phyloP scores from a whole-genome alignment of 345 rosid genomes.

The Triadica sebifera region DNA sequence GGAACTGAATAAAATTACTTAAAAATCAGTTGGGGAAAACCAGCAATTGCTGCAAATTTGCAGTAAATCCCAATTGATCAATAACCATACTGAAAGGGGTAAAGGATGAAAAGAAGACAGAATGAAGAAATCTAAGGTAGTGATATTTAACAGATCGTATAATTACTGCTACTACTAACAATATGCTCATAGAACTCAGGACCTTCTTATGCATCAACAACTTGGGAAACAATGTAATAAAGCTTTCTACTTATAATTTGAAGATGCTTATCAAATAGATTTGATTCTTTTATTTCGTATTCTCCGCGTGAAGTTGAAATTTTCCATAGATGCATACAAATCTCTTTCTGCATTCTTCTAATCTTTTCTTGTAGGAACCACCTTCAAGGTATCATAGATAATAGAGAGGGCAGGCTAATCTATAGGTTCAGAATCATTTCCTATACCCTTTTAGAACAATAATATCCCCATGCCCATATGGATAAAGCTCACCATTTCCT shows the following conservation, averaged over 20 bases:
- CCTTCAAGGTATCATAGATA: conserved; percentile 24
- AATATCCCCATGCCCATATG: conserved; percentile 8
- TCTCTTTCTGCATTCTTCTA: conserved; percentile 13
- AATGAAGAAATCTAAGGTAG: too few relatives aligned
- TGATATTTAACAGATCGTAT: too few relatives aligned
- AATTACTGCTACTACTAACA: too few relatives aligned
- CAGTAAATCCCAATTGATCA: too few relatives aligned
- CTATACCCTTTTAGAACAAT: not conserved
- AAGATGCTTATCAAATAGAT: conserved; percentile 30
- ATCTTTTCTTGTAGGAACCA: conserved; percentile 22
- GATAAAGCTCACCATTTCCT: conserved; percentile 1
- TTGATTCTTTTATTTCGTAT: conserved; percentile 32
- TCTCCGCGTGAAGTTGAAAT: conserved; percentile 7
- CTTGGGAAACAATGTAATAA: not conserved
- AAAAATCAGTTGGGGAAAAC: too few relatives aligned
- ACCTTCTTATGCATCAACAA: too few relatives aligned
- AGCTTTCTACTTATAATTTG: conserved; percentile 24
- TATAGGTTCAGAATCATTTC: not conserved
- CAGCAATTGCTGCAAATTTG: too few relatives aligned
- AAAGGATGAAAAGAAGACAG: too few relatives aligned
- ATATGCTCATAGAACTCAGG: not conserved
- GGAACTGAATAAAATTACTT: too few relatives aligned
- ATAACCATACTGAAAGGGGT: too few relatives aligned
- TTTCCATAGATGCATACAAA: not conserved
- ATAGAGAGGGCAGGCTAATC: not conserved